Evolutionary conservation across 305 asterid genomes (phyloP), one percentile per base, ranked within the genome.

Genomic region (Solanum chacoense): DNA sequence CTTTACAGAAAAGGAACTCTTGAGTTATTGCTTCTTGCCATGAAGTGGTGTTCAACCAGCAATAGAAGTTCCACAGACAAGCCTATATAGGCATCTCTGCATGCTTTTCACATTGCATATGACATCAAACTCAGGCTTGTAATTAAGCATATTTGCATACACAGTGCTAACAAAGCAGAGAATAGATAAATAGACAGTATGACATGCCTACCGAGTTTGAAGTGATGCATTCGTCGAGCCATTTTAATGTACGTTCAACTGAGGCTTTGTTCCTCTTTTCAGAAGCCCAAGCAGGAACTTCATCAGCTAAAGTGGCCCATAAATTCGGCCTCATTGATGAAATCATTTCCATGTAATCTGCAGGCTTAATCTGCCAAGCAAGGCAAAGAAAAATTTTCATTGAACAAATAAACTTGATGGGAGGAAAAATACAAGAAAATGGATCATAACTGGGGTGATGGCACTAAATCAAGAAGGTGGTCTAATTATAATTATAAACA

Each of bases 261-360:
- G 99, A 95, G 76, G 91, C 38, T 90, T 81, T 93, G 91, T 94
- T 95, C 91, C 98, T 94, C 94, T 97, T 97, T 84, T 90, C 94
- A 55, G 98, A 93, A 90, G 94, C 98, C 98, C 98, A 97, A 87
- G 95, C 94, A 89, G 99, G 99, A 85, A 95, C 99, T 92, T 97
- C 99, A 87, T 97, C 99, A 6, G 98, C 94, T 93, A 97, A 90
- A 20, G 98, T 91, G 75, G 92, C 93, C 96, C 98, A 97, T 84
- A 96, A 87, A 91, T 96, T 92, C 55, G 99, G 99, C 89, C 91
- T 96, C 98, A 96, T 91, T 38, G 95, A 90, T 69, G 94, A 92
- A 88, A 97, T 90, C 95, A 95, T 89, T 85, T 94, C 95, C 93
- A 95, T 88, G 86, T 95, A 97, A 26, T 93, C 94, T 10, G 73